Base-by-base conservation (phyloP, 75 land plant genomes). In the Selaginella moellendorffii region DNA sequence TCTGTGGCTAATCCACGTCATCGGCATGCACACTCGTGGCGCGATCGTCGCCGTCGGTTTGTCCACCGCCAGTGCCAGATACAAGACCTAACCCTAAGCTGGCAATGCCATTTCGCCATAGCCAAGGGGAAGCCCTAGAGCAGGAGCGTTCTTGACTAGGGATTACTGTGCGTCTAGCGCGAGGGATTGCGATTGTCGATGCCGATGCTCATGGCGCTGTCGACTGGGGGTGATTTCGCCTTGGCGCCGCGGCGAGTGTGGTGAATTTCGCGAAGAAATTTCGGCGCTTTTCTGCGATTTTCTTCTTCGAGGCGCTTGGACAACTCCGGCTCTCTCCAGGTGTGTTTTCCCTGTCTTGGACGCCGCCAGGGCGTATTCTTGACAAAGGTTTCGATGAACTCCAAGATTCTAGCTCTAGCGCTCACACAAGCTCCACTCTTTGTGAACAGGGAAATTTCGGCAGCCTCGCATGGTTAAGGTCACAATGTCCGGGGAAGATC, bases 121-220 rank as follows among this genome's bases (percentile, higher is more conserved):
- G 46, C 46, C 46, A 36, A 36, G 46, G 46, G 46, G 14, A 36
- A 36, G 46, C 46, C 46, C 46, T 36, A 36, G 46, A 36, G 46
- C 10, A 36, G 14, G 46, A 36, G 46, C 46, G 14, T n/a, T n/a
- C n/a, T n/a, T n/a, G n/a, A n/a, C n/a, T n/a, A 36, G 46, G 46
- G 46, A 36, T 36, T 36, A 14, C 5, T 5, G 46, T n/a, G n/a
- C n/a, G n/a, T n/a, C n/a, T n/a, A n/a, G 46, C 46, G 46, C 46
- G 5, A 5, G 46, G 46, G 46, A 36, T 36, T 36, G 10, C 14
- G 5, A 5, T 14, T 14, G 46, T 5, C 46, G 14, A 36, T 36
- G 14, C 5, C 5, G 14, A 14, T n/a, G n/a, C n/a, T 14, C 10
- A 36, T 36, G 46, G 46, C 46, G 46, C 46, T 14, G 46, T 36